These are phyloP conservation scores for Chaetomium globosum DNA, from an alignment of 2,329 filamentous ascomycete species.

Conservation along the genomic window DNA sequence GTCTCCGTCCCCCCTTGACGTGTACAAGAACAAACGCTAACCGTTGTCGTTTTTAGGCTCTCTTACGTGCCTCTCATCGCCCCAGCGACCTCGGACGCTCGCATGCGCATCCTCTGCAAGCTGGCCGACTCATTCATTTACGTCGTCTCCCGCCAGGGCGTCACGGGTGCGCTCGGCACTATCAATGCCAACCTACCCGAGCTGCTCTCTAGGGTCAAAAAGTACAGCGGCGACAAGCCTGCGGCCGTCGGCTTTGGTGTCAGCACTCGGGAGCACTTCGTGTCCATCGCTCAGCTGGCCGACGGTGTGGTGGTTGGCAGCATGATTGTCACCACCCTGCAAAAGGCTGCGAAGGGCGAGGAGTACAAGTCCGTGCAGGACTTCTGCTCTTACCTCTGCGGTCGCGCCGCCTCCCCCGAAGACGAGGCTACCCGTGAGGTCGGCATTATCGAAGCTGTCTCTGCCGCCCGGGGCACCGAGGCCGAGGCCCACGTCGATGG, in stretches of 20 bases:
- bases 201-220: conserved; percentile 82
- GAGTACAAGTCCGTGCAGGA: conserved; percentile 75
- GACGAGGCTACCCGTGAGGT: conserved; percentile 63
- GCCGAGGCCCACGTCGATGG: conserved; percentile 68
- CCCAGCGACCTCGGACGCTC: conserved; percentile 84
- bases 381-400: conserved; percentile 74
- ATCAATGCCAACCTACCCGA: conserved; percentile 81
- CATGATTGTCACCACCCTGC: conserved; percentile 84
- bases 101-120: conserved; percentile 94
- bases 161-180: conserved; percentile 81
- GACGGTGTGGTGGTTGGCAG: conserved; percentile 97
- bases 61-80: conserved; percentile 98
- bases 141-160: conserved; percentile 94
- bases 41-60: conserved; percentile 55
- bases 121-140: conserved; percentile 99
- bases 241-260: conserved; percentile 95
- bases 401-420: conserved; percentile 46
- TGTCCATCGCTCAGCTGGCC: conserved; percentile 78
- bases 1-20: conserved; percentile 37
- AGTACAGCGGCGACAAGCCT: conserved; percentile 86
- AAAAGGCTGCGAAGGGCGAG: conserved; percentile 66
- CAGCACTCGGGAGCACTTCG: conserved; percentile 91
- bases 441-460: conserved; percentile 68
- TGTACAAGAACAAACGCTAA: conserved; percentile 10
- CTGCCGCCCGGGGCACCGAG: conserved; percentile 61